Evolutionary conservation across 257 asterid species (phyloP), one percentile per base, ranked within the genome.

Genomic region (Paulownia fortunei): DNA sequence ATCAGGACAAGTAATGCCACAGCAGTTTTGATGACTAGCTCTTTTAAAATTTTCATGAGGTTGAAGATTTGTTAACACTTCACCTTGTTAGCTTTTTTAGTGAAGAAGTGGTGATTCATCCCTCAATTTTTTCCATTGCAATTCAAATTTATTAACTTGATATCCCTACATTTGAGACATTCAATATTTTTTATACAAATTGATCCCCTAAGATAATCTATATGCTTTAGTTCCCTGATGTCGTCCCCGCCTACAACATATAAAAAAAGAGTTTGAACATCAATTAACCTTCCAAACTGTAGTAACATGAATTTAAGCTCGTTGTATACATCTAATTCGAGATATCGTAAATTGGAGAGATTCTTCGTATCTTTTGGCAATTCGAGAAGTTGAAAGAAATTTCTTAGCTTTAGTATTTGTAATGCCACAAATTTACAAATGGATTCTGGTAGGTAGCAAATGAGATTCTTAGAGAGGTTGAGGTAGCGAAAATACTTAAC

Each of bases 171-270:
- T 49, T 12, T 41, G 23, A 34, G 3, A 68, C 47, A 13, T 55
- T 76, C 60, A 10, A 80, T 73, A 24, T 78, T 73, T n/a, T 76
- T 78, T 39, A 81, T 78, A 54, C 81, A 63, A 24, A 84, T 69
- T 9, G 85, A 77, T 36, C 88, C 85, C 65, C 76, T 34, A 0
- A 81, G 69, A 5, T n/a, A 36, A 26, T 63, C 24, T 85, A 84
- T 55, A 47, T 72, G 51, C 66, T 21, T 27, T 5, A 81, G 39
- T 47, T 78, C 68, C 3, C 24, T 60, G 6, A 78, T 64, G 30
- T 39, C 64, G 6, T 44, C 39, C 5, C 2, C 18, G 41, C 74
- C 64, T 2, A 81, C 60, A 8, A 74, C 47, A 19, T 74, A 81
- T 2, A 74, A 73, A n/a, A 59, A 37, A 1, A 84, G 74, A 0